Evolutionary conservation across 106 monocot species (phyloP).

Genomic region (Dendrobium catenatum): DNA sequence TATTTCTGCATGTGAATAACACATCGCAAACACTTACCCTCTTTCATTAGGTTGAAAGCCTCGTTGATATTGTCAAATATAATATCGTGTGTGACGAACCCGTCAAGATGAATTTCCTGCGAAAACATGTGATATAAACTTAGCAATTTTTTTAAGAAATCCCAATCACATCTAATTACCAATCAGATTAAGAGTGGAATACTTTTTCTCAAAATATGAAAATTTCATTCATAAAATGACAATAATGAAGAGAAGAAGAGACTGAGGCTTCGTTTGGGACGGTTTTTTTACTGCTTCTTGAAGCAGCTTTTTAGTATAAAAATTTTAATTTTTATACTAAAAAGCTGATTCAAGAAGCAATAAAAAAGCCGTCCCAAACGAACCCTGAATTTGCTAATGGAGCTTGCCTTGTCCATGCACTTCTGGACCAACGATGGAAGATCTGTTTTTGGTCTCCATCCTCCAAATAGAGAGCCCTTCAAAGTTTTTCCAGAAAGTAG

Average conservation of each 20-base stretch:
- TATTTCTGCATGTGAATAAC: slow-evolving; percentile 60
- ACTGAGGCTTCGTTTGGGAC: no score
- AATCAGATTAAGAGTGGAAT: no score
- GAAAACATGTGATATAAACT: slow-evolving; percentile 3
- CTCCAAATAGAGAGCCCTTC: slow-evolving; percentile 93
- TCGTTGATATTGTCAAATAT: slow-evolving; percentile 58
- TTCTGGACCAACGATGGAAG: slow-evolving; percentile 72
- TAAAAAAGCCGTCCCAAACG: no score
- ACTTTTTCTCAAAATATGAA: no score
- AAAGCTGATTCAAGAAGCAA: no score
- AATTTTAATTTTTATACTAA: no score
- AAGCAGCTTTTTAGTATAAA: no score
- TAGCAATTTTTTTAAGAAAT: background rate
- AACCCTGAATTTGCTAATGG: background rate
- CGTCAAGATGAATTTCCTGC: slow-evolving; percentile 80
- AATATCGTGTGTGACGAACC: slow-evolving; percentile 71
- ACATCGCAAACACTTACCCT: slow-evolving; percentile 78
- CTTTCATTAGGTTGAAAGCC: slow-evolving; percentile 73
- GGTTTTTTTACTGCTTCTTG: no score
- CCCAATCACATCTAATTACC: no score
- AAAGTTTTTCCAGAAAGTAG: slow-evolving; percentile 86
- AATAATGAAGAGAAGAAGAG: background rate
- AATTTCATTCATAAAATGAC: background rate
- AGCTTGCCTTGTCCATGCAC: slow-evolving; percentile 59
- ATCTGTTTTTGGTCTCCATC: slow-evolving; percentile 96